Base-by-base conservation (phyloP, 2,329 filamentous ascomycete species). In the Xylariaceae sp. region DNA sequence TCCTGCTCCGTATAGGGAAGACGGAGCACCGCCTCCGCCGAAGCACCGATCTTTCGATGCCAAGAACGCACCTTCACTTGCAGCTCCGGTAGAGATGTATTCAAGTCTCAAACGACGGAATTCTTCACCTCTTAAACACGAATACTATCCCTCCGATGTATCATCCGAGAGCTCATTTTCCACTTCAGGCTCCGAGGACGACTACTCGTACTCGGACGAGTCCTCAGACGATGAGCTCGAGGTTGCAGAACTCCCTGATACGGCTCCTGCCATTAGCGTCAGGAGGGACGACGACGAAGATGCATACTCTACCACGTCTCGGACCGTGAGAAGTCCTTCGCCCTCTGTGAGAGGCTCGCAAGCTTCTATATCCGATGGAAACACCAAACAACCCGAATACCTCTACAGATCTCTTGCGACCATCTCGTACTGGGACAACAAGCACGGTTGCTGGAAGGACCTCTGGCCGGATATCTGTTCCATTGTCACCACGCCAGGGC, bases 51-150 rank as follows among this genome's bases (percentile, higher is more conserved):
- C 57, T 7, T 55, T 69, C 4, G 59, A 55, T 33, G 60, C 62
- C 31, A 61, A 67, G 50, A 59, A 67, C 45, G 46, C 63, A 48
- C 53, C 59, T 34, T 56, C 47, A 59, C 66, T 54, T 63, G 67
- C 43, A 40, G 70, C 59, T 50, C 80, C 60, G 56, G 68, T 56
- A 55, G 81, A 67, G 52, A 61, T 51, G 54, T 66, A 46, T 50
- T 60, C 59, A 48, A 71, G 60, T 60, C 49, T 77, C 15, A 76
- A 83, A 56, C 78, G 89, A 31, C 79, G 88, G 13, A 84, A 81
- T 1, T 97, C 92, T 0, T 98, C 92, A 1, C 92, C 92, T 0
- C 70, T 98, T 34, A 98, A 98, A 66, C 90, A 97, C 58, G 90
- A 98, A 64, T 98, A 96, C 54, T 83, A 89, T 47, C 90, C 90